Evolutionary conservation across 345 rosid genomes (phyloP).

Genomic region (Fremontodendron californicum): DNA sequence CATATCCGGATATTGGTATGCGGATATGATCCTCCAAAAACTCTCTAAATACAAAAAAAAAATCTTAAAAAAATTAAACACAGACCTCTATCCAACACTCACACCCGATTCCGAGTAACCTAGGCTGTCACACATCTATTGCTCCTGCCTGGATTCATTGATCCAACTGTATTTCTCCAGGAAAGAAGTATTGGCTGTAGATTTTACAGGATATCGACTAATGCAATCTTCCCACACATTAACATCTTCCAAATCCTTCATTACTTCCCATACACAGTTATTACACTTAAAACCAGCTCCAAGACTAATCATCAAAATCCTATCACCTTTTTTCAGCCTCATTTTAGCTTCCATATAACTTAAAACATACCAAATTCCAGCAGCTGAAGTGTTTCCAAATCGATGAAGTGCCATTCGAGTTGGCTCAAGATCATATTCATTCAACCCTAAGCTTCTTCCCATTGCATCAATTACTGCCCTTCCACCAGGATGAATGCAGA

Average conservation of each 20-base stretch:
- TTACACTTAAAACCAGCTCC: not conserved
- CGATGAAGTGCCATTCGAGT: slow-evolving; percentile 80
- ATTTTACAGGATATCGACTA: not conserved
- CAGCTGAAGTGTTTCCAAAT: slow-evolving; percentile 81
- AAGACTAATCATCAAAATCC: not conserved
- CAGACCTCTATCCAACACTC: too few relatives aligned
- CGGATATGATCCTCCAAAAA: too few relatives aligned
- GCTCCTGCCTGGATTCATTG: not conserved
- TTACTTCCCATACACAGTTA: slow-evolving; percentile 52
- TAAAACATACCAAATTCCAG: slow-evolving; percentile 80
- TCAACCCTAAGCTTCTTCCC: slow-evolving; percentile 48
- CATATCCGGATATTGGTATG: too few relatives aligned
- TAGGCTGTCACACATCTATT: too few relatives aligned
- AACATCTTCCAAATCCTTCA: slow-evolving; percentile 34
- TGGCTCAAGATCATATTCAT: slow-evolving; percentile 69
- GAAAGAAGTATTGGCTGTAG: not conserved
- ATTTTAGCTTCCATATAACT: slow-evolving; percentile 26
- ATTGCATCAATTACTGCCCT: slow-evolving; percentile 79
- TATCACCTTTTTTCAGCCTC: not conserved
- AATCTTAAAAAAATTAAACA: too few relatives aligned
- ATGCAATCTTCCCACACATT: slow-evolving; percentile 54
- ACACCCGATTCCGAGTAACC: too few relatives aligned
- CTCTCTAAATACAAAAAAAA: too few relatives aligned
- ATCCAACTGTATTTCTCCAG: not conserved
- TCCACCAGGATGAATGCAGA: slow-evolving; percentile 90